Evolutionary conservation across 345 rosid species (phyloP), one percentile per base, ranked within the genome.

Genomic region (Camelina neglecta): DNA sequence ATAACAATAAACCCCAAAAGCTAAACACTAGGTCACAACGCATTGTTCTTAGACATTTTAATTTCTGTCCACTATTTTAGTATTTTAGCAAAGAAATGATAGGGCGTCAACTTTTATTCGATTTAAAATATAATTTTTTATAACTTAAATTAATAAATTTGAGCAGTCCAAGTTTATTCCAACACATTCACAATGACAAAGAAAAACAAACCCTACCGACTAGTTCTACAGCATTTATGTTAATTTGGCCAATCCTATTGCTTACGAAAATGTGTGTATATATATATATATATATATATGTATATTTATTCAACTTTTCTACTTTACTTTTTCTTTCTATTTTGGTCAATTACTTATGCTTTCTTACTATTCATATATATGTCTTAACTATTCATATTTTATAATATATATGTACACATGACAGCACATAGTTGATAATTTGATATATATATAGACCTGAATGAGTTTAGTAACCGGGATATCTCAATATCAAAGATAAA

Each of bases 101-200:
- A 47, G 4, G 21, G 53, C 9, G 24, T 31, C 18, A 2, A 29
- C 15, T n/a, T 64, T 24, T 13, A 7, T 4, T 24, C 24, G 15
- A 7, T 6, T 44, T 11, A 7, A 49, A 12, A 24, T 24, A 26
- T n/a, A 10, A 9, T 23, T 2, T 64, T 35, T n/a, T 48, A 31
- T 29, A 65, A 47, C 56, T 16, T 48, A 20, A 49, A 7, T 33
- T 33, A 33, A 33, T 1, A 33, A 33, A 49, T 18, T 8, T 49
- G 31, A 49, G 11, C 31, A 64, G 29, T 64, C 58, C 70, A 3
- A 49, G 5, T 64, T 64, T n/a, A 65, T 8, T 33, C 26, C 26
- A 23, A 24, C 9, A 24, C 2, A 55, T 55, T 11, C 11, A 11
- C 6, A 23, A 23, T 11, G 4, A 3, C 12, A 38, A 38, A 9